Evolutionary conservation across 148 eudicot genomes (phyloP).

Genomic region (Rhododendron ferrugineum): DNA sequence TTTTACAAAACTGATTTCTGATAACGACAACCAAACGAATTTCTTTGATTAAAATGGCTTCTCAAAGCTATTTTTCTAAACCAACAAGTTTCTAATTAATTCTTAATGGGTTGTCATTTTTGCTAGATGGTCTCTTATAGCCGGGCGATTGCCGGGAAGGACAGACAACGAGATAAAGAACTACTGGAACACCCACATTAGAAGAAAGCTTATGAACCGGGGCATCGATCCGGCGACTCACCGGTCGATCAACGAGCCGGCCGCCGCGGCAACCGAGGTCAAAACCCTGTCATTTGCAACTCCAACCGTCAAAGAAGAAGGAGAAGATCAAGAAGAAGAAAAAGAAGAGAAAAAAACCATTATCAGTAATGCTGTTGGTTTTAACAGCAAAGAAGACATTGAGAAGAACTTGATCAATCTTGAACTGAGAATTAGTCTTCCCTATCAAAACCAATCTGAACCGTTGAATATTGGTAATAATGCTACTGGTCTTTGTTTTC

Average conservation of each 20-base stretch:
- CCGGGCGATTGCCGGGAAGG: conserved; percentile 90
- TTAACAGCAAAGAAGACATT: background rate
- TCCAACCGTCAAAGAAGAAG: conserved; percentile 5
- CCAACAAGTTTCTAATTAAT: background rate
- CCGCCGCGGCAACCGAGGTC: conserved; percentile 2
- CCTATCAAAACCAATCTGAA: conserved; percentile 37
- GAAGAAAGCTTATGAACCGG: conserved; percentile 72
- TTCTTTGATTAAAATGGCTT: background rate
- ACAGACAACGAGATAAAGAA: conserved; percentile 93
- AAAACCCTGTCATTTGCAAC: conserved; percentile 52
- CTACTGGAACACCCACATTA: conserved; percentile 96
- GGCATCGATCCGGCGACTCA: conserved; percentile 93
- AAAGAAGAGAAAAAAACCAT: background rate
- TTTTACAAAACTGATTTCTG: background rate
- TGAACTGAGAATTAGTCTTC: conserved; percentile 83
- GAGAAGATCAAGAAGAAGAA: background rate
- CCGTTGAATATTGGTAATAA: conserved; percentile 16
- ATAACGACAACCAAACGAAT: background rate
- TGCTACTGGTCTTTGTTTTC: conserved; percentile 37
- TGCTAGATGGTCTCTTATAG: conserved; percentile 87
- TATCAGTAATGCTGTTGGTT: background rate
- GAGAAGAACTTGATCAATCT: conserved; percentile 37
- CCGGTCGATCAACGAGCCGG: conserved; percentile 44
- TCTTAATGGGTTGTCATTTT: background rate
- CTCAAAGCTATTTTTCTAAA: background rate